Percentiles rank a stretch among this genome's conserved stretches.
These are phyloP conservation scores for Guyanaporus albipodus DNA, from an alignment of 768 basidiomycete species.

Conservation along the genomic window DNA sequence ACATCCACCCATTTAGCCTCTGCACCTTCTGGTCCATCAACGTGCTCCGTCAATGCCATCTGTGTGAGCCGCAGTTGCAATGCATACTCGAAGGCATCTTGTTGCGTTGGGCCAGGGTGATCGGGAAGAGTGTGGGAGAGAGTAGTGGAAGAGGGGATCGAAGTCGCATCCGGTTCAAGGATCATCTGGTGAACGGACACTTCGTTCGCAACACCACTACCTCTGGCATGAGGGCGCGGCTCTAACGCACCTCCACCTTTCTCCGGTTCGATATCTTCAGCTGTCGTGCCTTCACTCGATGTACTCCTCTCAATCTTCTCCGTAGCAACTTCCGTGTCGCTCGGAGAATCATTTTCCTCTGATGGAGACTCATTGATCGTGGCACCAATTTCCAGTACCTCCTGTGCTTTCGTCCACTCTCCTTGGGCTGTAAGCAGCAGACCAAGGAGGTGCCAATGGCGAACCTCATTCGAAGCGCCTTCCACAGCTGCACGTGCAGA, in stretches of 20 bases:
- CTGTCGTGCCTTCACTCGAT: neutral
- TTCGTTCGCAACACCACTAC: conserved; percentile 1
- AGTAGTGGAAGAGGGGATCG: conserved; percentile 38
- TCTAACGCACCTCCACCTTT: neutral
- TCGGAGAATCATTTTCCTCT: conserved; percentile 33
- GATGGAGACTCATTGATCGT: conserved; percentile 44
- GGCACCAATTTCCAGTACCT: conserved; percentile 76
- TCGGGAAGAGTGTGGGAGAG: conserved; percentile 47
- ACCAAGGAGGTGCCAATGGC: conserved; percentile 90
- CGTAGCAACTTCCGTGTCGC: conserved; percentile 18
- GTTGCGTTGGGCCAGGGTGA: conserved; percentile 45
- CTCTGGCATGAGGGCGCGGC: neutral
- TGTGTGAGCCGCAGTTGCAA: conserved; percentile 86
- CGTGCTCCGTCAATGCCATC: conserved; percentile 72
- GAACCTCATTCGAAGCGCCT: conserved; percentile 53
- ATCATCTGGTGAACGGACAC: conserved; percentile 16
- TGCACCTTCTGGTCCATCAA: conserved; percentile 83
- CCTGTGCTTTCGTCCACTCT: conserved; percentile 73
- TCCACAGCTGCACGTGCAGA: conserved; percentile 73
- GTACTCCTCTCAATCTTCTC: conserved; percentile 8
- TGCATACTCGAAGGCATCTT: conserved; percentile 69
- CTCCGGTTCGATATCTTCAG: conserved; percentile 14
- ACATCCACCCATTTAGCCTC: conserved; percentile 78
- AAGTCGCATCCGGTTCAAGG: conserved; percentile 28
- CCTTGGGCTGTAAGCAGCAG: conserved; percentile 74